A percentile compares a stretch with the other conserved stretches of the same genome.
Evolutionary conservation across 169 alveolate species (phyloP).

Genomic region (Eimeria tenella): DNA sequence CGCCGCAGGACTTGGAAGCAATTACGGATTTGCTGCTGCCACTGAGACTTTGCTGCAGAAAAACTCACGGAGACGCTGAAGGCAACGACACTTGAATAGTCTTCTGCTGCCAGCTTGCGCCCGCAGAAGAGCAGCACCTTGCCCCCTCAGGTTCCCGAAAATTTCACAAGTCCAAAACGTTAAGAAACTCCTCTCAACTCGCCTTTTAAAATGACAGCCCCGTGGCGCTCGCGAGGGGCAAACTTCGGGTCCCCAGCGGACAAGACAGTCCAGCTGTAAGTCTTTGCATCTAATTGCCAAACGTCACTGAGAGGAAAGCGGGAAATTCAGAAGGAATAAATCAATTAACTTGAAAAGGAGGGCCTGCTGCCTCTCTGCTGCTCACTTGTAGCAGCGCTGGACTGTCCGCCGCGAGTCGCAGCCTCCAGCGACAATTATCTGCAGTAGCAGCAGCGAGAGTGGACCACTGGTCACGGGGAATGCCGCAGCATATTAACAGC

Average conservation of each 20-base stretch:
- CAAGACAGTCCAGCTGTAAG: constrained; percentile 61
- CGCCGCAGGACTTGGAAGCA: constrained; percentile 59
- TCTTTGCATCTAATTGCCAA: constrained; percentile 61
- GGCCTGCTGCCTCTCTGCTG: neutral
- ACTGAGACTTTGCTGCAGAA: neutral
- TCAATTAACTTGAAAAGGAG: neutral
- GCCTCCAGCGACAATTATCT: constrained; percentile 70
- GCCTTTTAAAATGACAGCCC: constrained; percentile 35
- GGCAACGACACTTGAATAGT: constrained; percentile 49
- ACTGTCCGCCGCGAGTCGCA: constrained; percentile 74
- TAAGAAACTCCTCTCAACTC: neutral
- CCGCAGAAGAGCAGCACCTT: constrained; percentile 71
- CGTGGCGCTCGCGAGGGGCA: constrained; percentile 73
- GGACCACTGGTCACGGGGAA: constrained; percentile 1
- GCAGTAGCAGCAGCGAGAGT: neutral
- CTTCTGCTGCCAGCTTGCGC: constrained; percentile 53
- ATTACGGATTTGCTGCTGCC: neutral
- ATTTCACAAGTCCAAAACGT: neutral
- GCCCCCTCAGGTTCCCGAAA: constrained; percentile 37
- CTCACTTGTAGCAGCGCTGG: constrained; percentile 76
- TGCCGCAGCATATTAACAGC: neutral
- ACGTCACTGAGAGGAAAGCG: constrained; percentile 47
- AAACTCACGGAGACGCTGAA: constrained; percentile 34
- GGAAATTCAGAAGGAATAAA: neutral
- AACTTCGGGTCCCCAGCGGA: constrained; percentile 53